Base-by-base conservation (phyloP, 2,329 filamentous ascomycete species). In the Pseudopyricularia cyperi region DNA sequence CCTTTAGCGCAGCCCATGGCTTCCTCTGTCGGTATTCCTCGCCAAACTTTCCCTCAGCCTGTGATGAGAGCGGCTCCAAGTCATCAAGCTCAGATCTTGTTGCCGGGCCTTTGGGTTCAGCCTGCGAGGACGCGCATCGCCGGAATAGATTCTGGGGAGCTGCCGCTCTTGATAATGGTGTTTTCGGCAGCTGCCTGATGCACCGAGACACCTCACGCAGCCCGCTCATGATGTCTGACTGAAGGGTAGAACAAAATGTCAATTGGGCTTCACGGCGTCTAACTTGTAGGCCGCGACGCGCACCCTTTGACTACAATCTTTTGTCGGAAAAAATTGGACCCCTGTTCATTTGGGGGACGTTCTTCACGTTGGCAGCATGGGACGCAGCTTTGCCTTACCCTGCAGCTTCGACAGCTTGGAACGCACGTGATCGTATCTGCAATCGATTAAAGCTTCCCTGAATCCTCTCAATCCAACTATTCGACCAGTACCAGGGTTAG, bases 21-120 rank as follows among this genome's bases (percentile, higher is more conserved):
- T n/a, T 62, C 57, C 52, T 70, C 12, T 62, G 58, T 55, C 73
- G 63, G 24, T 69, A 60, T 14, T 64, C 63, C 30, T 65, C 62
- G 35, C 69, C 66, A 14, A 71, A 69, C 14, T 63, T 57, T 22
- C 74, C 70, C 17, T 68, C 65, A 34, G 60, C 59, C 58, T 79
- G 69, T 32, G 74, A 71, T 50, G 76, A 77, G 33, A 72, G 68
- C 37, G 64, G 56, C 59, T 80, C 77, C 55, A 80, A 68, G 55
- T 79, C 76, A 47, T 64, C 59, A 39, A 77, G 63, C 34, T 59
- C 62, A 11, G 68, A 59, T 19, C 15, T 39, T n/a, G 22, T 24
- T 44, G 34, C 48, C 35, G 48, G 35, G 48, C 15, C 55, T 17
- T 49, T 53, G 15, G 57, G 52, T 8, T 55, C 52, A 17, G 67